These are phyloP conservation scores for Cyberlindnera xylosilytica DNA, from an alignment of 805 yeast genomes.

Conservation along the genomic window DNA sequence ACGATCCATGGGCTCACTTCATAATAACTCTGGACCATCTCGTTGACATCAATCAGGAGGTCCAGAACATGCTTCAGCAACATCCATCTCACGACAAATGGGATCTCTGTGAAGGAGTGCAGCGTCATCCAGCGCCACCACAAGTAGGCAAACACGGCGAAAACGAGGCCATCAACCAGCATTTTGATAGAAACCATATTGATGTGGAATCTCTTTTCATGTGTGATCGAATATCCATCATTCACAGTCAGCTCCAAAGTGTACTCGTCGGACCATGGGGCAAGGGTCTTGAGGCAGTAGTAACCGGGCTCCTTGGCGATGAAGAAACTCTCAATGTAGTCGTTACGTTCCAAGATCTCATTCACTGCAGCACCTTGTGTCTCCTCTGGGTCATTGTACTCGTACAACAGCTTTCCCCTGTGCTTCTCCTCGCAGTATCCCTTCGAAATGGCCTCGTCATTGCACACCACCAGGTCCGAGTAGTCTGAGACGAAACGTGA, in stretches of 20 bases:
- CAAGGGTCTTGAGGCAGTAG: slow-evolving; percentile 1
- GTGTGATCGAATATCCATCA: neutral
- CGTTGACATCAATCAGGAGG: neutral
- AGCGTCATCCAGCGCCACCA: neutral
- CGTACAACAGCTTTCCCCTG: neutral
- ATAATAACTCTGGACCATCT: neutral
- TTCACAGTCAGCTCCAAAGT: neutral
- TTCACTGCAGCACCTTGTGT: neutral
- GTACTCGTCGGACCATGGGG: neutral
- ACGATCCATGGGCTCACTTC: neutral
- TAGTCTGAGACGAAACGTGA: neutral
- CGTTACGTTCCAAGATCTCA: neutral
- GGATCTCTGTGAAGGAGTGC: neutral
- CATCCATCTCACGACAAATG: neutral
- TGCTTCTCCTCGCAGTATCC: slow-evolving; percentile 1
- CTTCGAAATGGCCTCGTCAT: neutral
- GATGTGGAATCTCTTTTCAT: neutral
- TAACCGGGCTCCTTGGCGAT: neutral
- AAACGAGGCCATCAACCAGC: neutral
- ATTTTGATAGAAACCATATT: neutral
- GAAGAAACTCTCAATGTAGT: neutral
- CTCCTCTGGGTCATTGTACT: neutral
- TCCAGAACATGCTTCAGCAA: neutral
- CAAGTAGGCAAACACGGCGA: neutral
- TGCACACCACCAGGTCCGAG: neutral